phyloP scores from a whole-genome alignment of 1,139 yeast species.

The Blastobotrys aristatus region DNA sequence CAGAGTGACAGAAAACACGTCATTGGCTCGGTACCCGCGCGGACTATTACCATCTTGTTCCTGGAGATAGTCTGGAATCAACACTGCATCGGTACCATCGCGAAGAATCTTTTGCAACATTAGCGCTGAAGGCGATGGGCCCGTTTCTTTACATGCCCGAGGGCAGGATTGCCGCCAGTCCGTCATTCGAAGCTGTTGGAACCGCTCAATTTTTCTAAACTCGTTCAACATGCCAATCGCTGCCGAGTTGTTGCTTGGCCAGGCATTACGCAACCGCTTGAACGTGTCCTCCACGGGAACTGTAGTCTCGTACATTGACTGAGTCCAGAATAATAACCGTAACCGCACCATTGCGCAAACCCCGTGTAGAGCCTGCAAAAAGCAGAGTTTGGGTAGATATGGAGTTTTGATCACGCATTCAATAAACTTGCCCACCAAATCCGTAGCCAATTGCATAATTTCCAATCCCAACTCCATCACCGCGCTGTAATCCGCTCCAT shows the following conservation, averaged over 20 bases:
- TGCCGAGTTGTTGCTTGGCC: constrained; percentile 11
- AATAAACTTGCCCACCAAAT: not conserved
- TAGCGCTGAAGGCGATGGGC: constrained; percentile 6
- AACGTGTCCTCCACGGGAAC: constrained; percentile 18
- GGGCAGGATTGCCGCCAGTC: constrained; percentile 1
- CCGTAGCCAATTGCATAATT: not conserved
- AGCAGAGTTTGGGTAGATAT: constrained; percentile 44
- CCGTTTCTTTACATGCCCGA: not conserved
- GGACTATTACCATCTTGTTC: not conserved
- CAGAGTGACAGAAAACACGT: not conserved
- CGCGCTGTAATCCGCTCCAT: not conserved
- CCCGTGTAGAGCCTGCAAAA: constrained; percentile 53
- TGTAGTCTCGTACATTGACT: constrained; percentile 14
- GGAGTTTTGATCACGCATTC: not conserved
- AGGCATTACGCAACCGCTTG: constrained; percentile 13
- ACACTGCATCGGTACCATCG: not conserved
- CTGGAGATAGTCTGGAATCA: not conserved
- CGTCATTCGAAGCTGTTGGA: constrained; percentile 4
- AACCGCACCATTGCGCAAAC: constrained; percentile 34
- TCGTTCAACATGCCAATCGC: not conserved
- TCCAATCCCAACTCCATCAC: not conserved
- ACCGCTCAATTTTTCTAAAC: constrained; percentile 3
- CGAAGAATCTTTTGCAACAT: constrained; percentile 4
- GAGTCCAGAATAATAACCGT: constrained; percentile 21
- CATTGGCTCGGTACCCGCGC: not conserved